phyloP scores from a whole-genome alignment of 805 yeast genomes.

The Ogataea trehaloabstinens region DNA sequence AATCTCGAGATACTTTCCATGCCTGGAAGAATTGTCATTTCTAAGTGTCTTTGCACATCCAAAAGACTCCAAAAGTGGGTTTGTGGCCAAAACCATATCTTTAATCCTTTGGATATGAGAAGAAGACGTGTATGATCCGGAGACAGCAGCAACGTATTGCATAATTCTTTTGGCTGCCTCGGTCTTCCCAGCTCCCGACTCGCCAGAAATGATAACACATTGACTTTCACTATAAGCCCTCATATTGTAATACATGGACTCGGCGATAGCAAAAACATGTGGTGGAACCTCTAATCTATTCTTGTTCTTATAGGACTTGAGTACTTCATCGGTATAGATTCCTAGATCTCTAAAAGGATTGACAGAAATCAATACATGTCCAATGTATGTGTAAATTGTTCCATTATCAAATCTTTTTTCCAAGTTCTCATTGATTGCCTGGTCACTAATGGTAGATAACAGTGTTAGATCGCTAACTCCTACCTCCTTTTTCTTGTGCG shows the following conservation, averaged over 20 bases:
- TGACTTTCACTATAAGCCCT: conserved; percentile 92
- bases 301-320: conserved; percentile 81
- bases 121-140: conserved; percentile 63
- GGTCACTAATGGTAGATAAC: conserved; percentile 84
- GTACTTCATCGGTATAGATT: conserved; percentile 78
- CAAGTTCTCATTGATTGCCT: conserved; percentile 86
- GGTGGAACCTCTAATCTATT: conserved; percentile 97
- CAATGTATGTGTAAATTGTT: conserved; percentile 88
- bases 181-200: conserved; percentile 97
- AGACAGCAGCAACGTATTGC: conserved; percentile 93
- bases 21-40: conserved; percentile 86
- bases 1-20: conserved; percentile 91
- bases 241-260: conserved; percentile 92
- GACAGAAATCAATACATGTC: conserved; percentile 91
- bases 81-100: conserved; percentile 97
- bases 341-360: conserved; percentile 97
- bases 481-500: conserved; percentile 89
- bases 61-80: conserved; percentile 85
- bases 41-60: conserved; percentile 93
- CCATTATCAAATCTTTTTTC: conserved; percentile 87
- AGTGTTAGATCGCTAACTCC: conserved; percentile 95
- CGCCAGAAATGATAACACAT: conserved; percentile 97
- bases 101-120: conserved; percentile 80
- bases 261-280: conserved; percentile 97
- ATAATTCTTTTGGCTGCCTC: conserved; percentile 97